Evolutionary conservation across 768 basidiomycete genomes (phyloP), one percentile per base, ranked within the genome.

Genomic region (Mycena indigotica): DNA sequence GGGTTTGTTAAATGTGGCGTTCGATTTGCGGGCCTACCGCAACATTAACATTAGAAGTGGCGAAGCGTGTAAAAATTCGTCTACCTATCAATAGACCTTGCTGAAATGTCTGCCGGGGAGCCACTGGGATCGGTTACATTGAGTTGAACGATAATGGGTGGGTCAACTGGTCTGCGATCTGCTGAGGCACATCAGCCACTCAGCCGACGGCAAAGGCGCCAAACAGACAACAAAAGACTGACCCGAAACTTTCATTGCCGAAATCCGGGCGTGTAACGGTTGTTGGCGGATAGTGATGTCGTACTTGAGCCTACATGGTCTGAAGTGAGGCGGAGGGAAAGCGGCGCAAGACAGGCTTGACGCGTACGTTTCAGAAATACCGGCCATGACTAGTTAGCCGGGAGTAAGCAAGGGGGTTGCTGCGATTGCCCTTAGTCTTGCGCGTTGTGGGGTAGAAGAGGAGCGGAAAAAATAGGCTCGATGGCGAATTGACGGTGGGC

Each of bases 131-230:
- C 28, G 35, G 49, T 26, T 25, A 41, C 39, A 28, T 25, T 50
- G 4, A 64, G 51, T 35, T 64, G 63, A 2, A 64, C 60, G 21
- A 64, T 46, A 4, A 61, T 57, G 19, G 63, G 63, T 15, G 63
- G 63, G 53, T 64, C 63, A 5, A 64, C 63, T 19, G 63, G 63
- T 28, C 63, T 52, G 50, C 63, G 60, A 61, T 64, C 63, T 60
- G 50, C 63, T 64, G 39, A 21, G 46, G n/a, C 46, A 21, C 28
- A 28, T 48, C 46, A 48, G 46, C 21, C 13, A 48, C 41, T 44
- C 12, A 26, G 39, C 38, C 19, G 35, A 19, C 21, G 53, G 29
- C 30, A 29, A 35, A 44, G 35, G 41, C 8, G 23, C 21, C 23
- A 25, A 38, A 21, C 17, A 35, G 10, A 23, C 12, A 17, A n/a